A percentile compares a stretch with the other conserved stretches of the same genome.
These are phyloP conservation scores for Termitomyces sp. DNA, from an alignment of 768 basidiomycete species.

Conservation along the genomic window DNA sequence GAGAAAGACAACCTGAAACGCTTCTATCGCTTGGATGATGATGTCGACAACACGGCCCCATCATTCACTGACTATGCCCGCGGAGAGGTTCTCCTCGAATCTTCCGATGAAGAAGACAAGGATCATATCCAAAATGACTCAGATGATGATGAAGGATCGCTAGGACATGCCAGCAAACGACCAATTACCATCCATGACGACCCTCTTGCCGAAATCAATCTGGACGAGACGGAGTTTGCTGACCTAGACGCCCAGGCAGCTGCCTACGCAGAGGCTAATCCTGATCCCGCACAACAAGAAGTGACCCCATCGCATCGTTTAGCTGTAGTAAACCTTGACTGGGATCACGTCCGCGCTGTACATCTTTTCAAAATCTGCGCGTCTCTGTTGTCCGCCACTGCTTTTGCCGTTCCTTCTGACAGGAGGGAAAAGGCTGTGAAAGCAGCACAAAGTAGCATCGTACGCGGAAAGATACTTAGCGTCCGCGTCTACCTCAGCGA, in stretches of 20 bases:
- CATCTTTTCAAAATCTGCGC: conserved; percentile 93
- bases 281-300: conserved; percentile 35
- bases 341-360: conserved; percentile 89
- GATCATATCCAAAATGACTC: conserved; percentile 12
- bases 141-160: conserved; percentile 33
- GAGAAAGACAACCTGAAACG: conserved; percentile 73
- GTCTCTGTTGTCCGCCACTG: conserved; percentile 70
- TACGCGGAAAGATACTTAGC: conserved; percentile 65
- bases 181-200: conserved; percentile 35
- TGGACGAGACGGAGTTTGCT: conserved; percentile 73
- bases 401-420: conserved; percentile 34
- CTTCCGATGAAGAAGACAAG: conserved; percentile 73
- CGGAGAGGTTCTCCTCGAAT: conserved; percentile 83
- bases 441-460: conserved; percentile 28
- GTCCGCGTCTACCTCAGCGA: conserved; percentile 91
- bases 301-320: conserved; percentile 62
- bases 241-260: conserved; percentile 74
- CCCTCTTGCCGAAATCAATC: conserved; percentile 61
- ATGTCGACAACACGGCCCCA: conserved; percentile 26
- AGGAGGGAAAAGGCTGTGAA: conserved; percentile 16
- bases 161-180: conserved; percentile 44
- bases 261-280: conserved; percentile 49
- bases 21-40: conserved; percentile 67
- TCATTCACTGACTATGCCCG: conserved; percentile 78
- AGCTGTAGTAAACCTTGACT: conserved; percentile 94